Conservation (phyloP, 306 rosid genomes). For the Cucurbita argyrosperma region DNA sequence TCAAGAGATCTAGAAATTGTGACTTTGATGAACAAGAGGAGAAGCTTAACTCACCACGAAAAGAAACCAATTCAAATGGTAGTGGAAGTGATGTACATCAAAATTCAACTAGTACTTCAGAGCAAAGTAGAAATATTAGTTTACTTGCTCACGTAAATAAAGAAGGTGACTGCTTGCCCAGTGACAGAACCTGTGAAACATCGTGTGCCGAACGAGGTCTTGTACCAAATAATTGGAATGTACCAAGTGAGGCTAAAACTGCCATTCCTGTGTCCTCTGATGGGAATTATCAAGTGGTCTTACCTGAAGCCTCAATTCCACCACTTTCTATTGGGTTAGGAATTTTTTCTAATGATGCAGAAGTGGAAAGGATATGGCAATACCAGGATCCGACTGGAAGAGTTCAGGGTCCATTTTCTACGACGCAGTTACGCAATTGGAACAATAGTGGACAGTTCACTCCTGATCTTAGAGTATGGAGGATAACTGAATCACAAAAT, state of each 20-base stretch:
- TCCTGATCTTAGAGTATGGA: conserved; percentile 66
- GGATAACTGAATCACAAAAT: conserved; percentile 37
- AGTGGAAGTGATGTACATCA: conserved; percentile 25
- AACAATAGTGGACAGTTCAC: conserved; percentile 51
- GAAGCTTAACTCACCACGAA: conserved; percentile 26
- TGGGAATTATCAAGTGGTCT: conserved; percentile 25
- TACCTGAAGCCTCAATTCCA: conserved; percentile 26
- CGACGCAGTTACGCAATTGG: conserved; percentile 65
- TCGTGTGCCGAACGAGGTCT: conserved; percentile 7
- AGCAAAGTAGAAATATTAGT: conserved; percentile 19
- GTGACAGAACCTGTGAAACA: conserved; percentile 2
- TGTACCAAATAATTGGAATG: conserved; percentile 14
- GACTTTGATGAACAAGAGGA: conserved; percentile 29
- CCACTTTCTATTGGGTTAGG: conserved; percentile 26
- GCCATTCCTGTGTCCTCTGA: conserved; percentile 19
- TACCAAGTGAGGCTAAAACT: conserved; percentile 9
- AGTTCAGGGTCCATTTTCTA: conserved; percentile 75
- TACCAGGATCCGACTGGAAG: conserved; percentile 82
- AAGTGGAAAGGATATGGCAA: conserved; percentile 53
- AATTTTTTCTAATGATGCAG: conserved; percentile 27
- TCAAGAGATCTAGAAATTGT: conserved; percentile 20
- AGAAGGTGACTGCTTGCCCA: background rate
- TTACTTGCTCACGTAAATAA: background rate
- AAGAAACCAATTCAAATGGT: conserved; percentile 19
- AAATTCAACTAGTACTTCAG: conserved; percentile 15